phyloP scores from a whole-genome alignment of 1,284 basidiomycete species.

The Rhodotorula sp. region DNA sequence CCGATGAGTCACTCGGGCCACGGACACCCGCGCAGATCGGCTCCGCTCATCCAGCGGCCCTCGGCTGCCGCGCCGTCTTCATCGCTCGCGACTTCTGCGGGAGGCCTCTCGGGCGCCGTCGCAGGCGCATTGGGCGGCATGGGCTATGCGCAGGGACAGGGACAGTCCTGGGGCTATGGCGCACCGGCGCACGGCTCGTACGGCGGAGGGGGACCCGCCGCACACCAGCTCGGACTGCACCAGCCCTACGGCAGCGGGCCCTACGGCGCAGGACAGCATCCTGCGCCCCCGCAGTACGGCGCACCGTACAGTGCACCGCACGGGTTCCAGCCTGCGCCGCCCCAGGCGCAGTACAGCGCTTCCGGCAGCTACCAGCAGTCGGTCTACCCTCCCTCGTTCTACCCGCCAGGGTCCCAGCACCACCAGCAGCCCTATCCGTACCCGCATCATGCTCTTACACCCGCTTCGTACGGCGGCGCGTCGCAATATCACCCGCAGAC shows the following conservation, averaged over 20 bases:
- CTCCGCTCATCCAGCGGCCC: conserved; percentile 20
- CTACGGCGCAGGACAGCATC: neutral
- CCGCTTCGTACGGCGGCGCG: neutral
- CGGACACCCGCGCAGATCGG: conserved; percentile 2
- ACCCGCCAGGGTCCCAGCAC: neutral
- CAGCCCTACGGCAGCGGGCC: neutral
- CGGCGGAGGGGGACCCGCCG: neutral
- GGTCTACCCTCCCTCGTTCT: conserved; percentile 5
- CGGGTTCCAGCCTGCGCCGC: neutral
- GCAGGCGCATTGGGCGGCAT: conserved; percentile 29
- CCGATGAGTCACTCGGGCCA: conserved; percentile 5
- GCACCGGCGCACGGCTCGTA: neutral
- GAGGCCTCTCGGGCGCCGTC: conserved; percentile 17
- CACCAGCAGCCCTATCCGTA: neutral
- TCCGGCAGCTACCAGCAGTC: neutral
- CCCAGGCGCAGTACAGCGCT: neutral
- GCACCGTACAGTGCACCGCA: neutral
- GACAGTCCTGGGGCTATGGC: neutral
- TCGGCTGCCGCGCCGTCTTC: neutral
- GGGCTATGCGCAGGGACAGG: conserved; percentile 3
- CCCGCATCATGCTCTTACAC: conserved; percentile 2
- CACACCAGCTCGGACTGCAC: neutral
- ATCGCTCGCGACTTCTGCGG: neutral
- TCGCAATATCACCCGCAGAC: conserved; percentile 48
- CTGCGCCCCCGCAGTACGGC: neutral